Evolutionary conservation across 805 yeast genomes (phyloP).

Genomic region (Danielozyma ontarioensis): DNA sequence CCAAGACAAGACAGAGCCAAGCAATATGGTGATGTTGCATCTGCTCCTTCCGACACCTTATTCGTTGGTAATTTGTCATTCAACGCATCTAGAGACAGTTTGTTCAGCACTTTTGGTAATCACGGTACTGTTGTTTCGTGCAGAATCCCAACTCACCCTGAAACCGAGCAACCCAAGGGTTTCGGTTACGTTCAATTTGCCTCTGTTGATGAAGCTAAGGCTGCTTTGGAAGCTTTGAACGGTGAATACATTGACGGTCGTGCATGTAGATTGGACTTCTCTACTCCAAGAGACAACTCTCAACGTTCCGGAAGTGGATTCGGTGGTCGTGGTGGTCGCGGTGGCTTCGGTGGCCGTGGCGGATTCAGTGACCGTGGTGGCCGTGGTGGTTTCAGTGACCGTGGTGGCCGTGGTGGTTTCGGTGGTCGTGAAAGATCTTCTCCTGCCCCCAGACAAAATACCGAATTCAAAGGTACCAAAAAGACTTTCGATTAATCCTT

Average conservation of each 20-base stretch:
- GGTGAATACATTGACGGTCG: conserved; percentile 90
- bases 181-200: conserved; percentile 96
- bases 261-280: conserved; percentile 90
- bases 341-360: conserved; percentile 9
- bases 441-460: conserved; percentile 56
- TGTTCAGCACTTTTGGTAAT: conserved; percentile 68
- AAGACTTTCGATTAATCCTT: conserved; percentile 72
- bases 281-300: conserved; percentile 73
- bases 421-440: conserved; percentile 38
- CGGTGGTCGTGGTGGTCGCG: conserved; percentile 6
- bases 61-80: conserved; percentile 96
- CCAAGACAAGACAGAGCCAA: conserved; percentile 75
- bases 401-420: conserved; percentile 21
- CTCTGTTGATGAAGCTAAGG: conserved; percentile 82
- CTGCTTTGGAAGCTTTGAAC: conserved; percentile 80
- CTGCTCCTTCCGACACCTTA: conserved; percentile 91
- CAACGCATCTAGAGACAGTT: conserved; percentile 75
- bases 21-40: conserved; percentile 84
- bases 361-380: conserved; percentile 17
- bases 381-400: conserved; percentile 12
- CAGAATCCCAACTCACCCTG: conserved; percentile 97
- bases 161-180: conserved; percentile 98
- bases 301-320: conserved; percentile 1
- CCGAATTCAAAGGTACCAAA: conserved; percentile 78
- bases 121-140: conserved; percentile 82